Evolutionary conservation across 2,329 filamentous ascomycete genomes (phyloP), one percentile per base, ranked within the genome.

Genomic region (Tolypocladium amazonense): DNA sequence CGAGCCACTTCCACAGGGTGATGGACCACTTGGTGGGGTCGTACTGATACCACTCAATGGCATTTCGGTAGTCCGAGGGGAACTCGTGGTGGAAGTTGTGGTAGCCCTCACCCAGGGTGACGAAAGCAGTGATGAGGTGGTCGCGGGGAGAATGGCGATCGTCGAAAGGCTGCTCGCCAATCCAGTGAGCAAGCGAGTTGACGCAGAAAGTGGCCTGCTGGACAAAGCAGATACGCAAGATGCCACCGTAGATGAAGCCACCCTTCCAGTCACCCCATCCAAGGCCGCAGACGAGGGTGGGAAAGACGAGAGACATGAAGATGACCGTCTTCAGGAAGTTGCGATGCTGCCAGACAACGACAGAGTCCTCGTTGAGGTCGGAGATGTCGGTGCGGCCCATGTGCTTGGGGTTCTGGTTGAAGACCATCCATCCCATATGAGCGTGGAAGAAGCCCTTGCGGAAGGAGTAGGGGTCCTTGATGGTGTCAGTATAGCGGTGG

Each of bases 31-130:
- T 95, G 73, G 90, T 95, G 55, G 90, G 90, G 73, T 95, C 90
- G 70, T 95, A 95, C 72, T 95, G 90, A 78, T 86, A 88, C 90
- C 90, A 95, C 76, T 91, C 81, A 67, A 94, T 93, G 63, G 90
- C 90, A 73, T 95, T 95, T 72, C 90, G 89, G 84, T 94, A 95
- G 75, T 95, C 90, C 14, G 89, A 93, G 59, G 91, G 91, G 77
- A 95, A 95, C 75, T 95, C 90, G 81, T 95, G 90, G 78, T 95
- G 90, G 83, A 95, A 95, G 82, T 95, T 95, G 83, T 95, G 90
- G 79, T 95, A 95, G 37, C 90, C 90, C 77, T 92, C 90, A 56
- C 90, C 90, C 27, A 95, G 87, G 52, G 90, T 95, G 67, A 91
- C 87, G 23, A 95, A 77, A 53, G 90, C 90, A 47, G 90, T 95